Base-by-base conservation (phyloP, 2,329 filamentous ascomycete genomes). In the Pseudogymnoascus sp. region DNA sequence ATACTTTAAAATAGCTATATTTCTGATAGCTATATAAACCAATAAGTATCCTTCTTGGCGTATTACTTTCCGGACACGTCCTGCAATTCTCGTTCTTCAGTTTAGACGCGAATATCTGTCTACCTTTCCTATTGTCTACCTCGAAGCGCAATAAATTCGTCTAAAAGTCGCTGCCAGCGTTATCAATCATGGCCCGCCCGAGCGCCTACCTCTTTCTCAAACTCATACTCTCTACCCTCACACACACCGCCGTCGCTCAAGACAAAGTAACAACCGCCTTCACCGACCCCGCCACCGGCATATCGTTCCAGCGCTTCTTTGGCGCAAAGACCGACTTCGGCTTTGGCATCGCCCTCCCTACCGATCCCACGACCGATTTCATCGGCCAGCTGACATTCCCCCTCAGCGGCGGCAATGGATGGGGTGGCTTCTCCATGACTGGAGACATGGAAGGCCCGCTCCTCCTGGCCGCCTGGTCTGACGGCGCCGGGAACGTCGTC, bases 381-480 rank as follows among this genome's bases (percentile, higher is more conserved):
- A 80, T 81, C 59, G 79, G 77, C 7, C 79, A 81, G 64, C 73
- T 82, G 11, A 74, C 77, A 17, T 77, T 78, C 63, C 77, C 76
- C 0, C 71, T 76, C 1, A 67, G 66, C 10, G 73, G 75, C 53
- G 76, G 77, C 2, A 74, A 72, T 2, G 79, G 79, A 21, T 81
- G 77, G 77, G 77, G 76, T 46, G 77, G 77, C n/a, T 74, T 77
- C 44, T 75, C 74, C n/a, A 68, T 81, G 15, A 77, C 75, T 0
- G 77, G 77, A 3, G 72, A 75, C 7, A 80, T 82, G 78, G 69
- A 77, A 56, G 75, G 75, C 7, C 76, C 77, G 19, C 73, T 81
- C 19, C 72, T 82, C 29, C 72, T 81, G 7, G 73, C 76, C 0
- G 77, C 75, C 3, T 81, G 79, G 76, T 72, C 79, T 1, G 76